phyloP scores from a whole-genome alignment of 1,139 yeast genomes.

The Yamadazyma diddensiae region DNA sequence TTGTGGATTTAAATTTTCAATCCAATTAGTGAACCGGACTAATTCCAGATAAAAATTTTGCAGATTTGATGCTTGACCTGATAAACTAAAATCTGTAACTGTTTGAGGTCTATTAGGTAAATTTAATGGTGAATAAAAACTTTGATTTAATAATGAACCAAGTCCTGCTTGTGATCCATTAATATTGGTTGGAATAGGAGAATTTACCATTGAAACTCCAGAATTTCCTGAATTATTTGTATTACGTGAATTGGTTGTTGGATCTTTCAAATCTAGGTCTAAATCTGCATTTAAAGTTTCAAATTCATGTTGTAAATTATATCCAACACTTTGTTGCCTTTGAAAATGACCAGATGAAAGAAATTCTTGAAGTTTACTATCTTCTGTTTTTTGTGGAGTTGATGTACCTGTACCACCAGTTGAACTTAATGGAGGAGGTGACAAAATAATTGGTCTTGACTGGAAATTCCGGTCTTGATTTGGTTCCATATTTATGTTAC shows the following conservation, averaged over 20 bases:
- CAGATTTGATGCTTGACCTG: constrained; percentile 2
- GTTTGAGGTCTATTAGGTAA: constrained; percentile 44
- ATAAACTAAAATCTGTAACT: constrained; percentile 38
- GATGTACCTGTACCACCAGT: not conserved
- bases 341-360: constrained; percentile 19
- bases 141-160: constrained; percentile 17
- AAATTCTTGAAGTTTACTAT: constrained; percentile 7
- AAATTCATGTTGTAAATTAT: constrained; percentile 46
- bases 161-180: constrained; percentile 19
- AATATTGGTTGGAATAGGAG: constrained; percentile 14
- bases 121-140: constrained; percentile 21
- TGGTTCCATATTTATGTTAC: too few relatives aligned
- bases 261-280: constrained; percentile 40
- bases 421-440: constrained; percentile 37
- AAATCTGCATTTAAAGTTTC: constrained; percentile 47
- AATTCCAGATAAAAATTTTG: constrained; percentile 40
- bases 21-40: constrained; percentile 57
- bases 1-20: constrained; percentile 51
- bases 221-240: constrained; percentile 1
- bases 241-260: not conserved
- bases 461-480: constrained; percentile 13
- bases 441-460: constrained; percentile 35
- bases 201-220: constrained; percentile 1
- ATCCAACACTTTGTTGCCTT: constrained; percentile 43
- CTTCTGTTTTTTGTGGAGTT: not conserved